Evolutionary conservation across 2,329 filamentous ascomycete genomes (phyloP), one percentile per base, ranked within the genome.

Genomic region (Colletotrichum endophyticum): DNA sequence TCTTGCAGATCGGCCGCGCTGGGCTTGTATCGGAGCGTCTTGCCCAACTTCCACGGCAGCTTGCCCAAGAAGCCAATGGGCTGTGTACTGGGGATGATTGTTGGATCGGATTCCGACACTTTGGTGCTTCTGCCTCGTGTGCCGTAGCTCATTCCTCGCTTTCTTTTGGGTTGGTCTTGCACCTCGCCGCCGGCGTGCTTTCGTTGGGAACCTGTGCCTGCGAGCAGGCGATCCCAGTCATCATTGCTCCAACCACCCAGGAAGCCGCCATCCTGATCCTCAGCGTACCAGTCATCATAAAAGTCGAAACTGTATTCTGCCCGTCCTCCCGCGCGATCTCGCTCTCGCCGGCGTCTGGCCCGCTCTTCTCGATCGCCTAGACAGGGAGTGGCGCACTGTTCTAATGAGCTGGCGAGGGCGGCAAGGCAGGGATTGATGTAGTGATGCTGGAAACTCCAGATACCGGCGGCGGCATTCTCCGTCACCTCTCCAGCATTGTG

Each of bases 301-400:
- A 99, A 99, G 84, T 98, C 96, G 83, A 99, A 99, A 81, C 92
- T 96, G 81, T 94, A 92, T 85, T 98, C 96, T 32, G 96, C 94
- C 68, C 92, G 85, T 4, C 91, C 92, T 77, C 87, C 85, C 28
- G 88, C 86, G 11, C 90, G 87, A 25, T 91, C 90, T 61, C 94
- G 91, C 80, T 95, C 92, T 77, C 93, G 89, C 62, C 88, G 86
- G 73, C 95, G 92, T 34, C 95, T 92, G 66, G 92, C 87, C 75
- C 94, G 92, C 82, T 96, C 95, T 80, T 96, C 94, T 71, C 92
- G 91, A 81, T 92, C 92, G 70, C 95, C 94, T 44, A 93, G 85
- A 79, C 95, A 95, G 70, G 93, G 91, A 15, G 92, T 89, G 61
- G 93, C 92, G 80, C 95, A 96, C 83, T 94, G 94, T 75, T 94